Evolutionary conservation across 495 filamentous ascomycete genomes (phyloP), one percentile per base, ranked within the genome.

Genomic region (Penicillium roqueforti): DNA sequence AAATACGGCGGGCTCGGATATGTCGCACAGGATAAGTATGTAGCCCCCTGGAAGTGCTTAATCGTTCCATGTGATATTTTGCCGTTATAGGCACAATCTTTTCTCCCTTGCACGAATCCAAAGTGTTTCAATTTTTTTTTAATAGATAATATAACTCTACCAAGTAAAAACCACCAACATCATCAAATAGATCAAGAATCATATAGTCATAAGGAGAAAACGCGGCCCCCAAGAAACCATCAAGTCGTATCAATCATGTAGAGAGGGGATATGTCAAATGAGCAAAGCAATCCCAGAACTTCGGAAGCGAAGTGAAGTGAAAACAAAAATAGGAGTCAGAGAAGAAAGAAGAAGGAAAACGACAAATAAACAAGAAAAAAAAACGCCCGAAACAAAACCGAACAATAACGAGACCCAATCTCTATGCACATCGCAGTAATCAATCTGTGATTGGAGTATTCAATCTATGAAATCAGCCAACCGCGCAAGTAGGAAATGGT

Each of bases 381-480:
- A 47, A 16, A 49, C 28, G 19, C 22, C 16, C 46, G 44, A 39
- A 4, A 16, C 38, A 48, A 51, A 52, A 16, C 38, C 45, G 49
- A 52, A 46, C 11, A 47, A 47, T 16, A 20, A 40, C 22, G 34
- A 45, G 18, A 28, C 37, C 41, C 48, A 57, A 48, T 51, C 25
- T 65, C 62, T 66, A 66, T 66, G 57, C 54, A 62, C 49, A 58
- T 45, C n/a, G 51, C 42, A 25, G 31, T 46, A 37, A 51, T 37
- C 52, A 49, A 44, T 47, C 42, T 37, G 40, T 18, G 47, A 29
- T 51, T 31, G 18, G 32, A 47, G 46, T 20, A 31, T 56, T 53
- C 58, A 55, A 51, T 67, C 63, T 65, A 67, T 62, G 50, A 51
- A 32, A 62, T 48, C 39, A 55, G 47, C 51, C 57, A 53, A 55